Percentiles rank a stretch among this genome's conserved stretches.
Conservation (phyloP, 2,329 filamentous ascomycete genomes). For the Xylaria sp. region DNA sequence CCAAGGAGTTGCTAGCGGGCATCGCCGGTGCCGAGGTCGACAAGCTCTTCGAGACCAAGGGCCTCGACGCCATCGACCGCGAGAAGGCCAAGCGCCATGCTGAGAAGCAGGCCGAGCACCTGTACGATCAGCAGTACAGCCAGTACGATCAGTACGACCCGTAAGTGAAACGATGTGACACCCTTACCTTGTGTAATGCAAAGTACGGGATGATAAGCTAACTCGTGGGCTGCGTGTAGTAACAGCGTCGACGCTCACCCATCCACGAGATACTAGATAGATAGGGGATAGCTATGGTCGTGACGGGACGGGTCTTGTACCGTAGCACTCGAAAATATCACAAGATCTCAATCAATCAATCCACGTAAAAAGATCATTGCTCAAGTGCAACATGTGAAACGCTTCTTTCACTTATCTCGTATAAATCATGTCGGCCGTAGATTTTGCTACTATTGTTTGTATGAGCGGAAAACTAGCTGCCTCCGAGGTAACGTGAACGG, state of each 20-base stretch:
- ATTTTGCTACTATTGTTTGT: neutral
- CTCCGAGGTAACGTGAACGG: neutral
- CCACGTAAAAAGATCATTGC: neutral
- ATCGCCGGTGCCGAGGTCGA: constrained; percentile 81
- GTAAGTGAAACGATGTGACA: constrained; percentile 53
- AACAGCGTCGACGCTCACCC: constrained; percentile 25
- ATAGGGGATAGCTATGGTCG: neutral
- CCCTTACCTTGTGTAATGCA: neutral
- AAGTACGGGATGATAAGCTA: no score
- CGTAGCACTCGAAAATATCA: neutral
- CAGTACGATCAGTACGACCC: constrained; percentile 65
- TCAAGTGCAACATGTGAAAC: neutral
- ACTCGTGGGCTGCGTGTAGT: no score
- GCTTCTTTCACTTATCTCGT: neutral
- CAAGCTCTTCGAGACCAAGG: constrained; percentile 78
- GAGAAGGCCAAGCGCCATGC: constrained; percentile 70
- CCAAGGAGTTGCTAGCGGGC: constrained; percentile 80
- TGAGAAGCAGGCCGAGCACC: constrained; percentile 65
- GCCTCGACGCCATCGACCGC: constrained; percentile 68
- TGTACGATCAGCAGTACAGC: constrained; percentile 73
- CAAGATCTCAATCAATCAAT: neutral
- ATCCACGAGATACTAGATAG: constrained; percentile 32
- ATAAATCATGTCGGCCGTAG: neutral
- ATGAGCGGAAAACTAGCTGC: neutral
- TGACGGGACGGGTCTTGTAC: neutral